Conservation (phyloP, 108 stramenopile genomes). For the Mayamaea pseudoterrestris region DNA sequence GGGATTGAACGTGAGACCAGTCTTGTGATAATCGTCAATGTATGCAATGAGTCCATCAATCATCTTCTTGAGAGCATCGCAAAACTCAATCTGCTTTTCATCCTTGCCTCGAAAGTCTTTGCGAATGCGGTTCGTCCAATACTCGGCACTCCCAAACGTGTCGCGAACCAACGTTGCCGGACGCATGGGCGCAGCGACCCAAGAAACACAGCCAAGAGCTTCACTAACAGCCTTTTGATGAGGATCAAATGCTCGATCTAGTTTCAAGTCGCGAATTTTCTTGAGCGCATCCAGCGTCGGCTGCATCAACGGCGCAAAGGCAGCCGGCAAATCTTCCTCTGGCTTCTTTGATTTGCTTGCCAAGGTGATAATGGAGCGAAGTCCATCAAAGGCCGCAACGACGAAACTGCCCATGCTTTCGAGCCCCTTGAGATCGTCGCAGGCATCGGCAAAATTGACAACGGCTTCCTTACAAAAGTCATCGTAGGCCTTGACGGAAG, state of each 20-base stretch:
- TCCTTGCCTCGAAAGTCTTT: conserved; percentile 84
- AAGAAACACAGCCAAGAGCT: conserved; percentile 61
- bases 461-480: conserved; percentile 42
- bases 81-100: conserved; percentile 75
- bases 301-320: conserved; percentile 40
- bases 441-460: conserved; percentile 43
- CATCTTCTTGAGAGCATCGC: conserved; percentile 78
- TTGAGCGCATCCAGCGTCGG: conserved; percentile 48
- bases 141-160: conserved; percentile 80
- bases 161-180: conserved; percentile 77
- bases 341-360: conserved; percentile 55
- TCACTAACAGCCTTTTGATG: conserved; percentile 72
- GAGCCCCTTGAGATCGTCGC: conserved; percentile 56
- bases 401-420: conserved; percentile 37
- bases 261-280: conserved; percentile 34
- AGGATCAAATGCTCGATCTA: conserved; percentile 65
- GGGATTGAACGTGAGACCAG: conserved; percentile 84
- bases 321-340: conserved; percentile 23
- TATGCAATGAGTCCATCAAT: conserved; percentile 62
- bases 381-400: conserved; percentile 32
- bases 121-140: conserved; percentile 93
- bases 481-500: conserved; percentile 61
- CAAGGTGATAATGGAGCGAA: conserved; percentile 52
- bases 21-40: conserved; percentile 84
- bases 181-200: conserved; percentile 52